Evolutionary conservation across 768 basidiomycete genomes (phyloP).

Genomic region (Trametes maxima): DNA sequence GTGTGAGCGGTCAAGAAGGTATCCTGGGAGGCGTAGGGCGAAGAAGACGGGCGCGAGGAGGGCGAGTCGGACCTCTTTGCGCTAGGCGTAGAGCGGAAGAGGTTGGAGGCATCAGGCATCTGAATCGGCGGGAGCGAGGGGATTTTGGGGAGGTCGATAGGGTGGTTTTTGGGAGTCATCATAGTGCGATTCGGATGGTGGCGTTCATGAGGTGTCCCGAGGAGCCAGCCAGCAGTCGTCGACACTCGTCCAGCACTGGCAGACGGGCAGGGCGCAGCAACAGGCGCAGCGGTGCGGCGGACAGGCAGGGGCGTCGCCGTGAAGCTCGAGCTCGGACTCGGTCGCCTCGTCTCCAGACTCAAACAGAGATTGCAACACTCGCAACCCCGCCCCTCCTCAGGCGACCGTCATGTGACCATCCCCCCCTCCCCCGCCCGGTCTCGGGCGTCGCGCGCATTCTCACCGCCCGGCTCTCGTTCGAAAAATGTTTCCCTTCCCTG

Average conservation of each 20-base stretch:
- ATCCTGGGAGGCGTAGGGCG: constrained; percentile 27
- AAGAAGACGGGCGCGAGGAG: constrained; percentile 45
- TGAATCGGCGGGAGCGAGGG: constrained; percentile 48
- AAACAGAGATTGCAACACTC: constrained; percentile 1
- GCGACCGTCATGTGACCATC: constrained; percentile 21
- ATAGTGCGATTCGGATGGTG: constrained; percentile 11
- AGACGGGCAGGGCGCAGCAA: background rate
- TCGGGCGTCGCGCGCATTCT: background rate
- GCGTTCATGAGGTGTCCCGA: constrained; percentile 19
- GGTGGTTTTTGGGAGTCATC: constrained; percentile 33
- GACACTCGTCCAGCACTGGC: constrained; percentile 5
- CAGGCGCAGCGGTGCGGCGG: constrained; percentile 1
- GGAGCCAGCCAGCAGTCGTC: constrained; percentile 5
- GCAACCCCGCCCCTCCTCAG: constrained; percentile 11
- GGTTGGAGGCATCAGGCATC: constrained; percentile 39
- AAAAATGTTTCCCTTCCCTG: no score
- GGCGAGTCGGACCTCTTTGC: constrained; percentile 41
- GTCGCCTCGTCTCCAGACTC: constrained; percentile 19
- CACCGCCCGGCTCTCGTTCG: background rate
- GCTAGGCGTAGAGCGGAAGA: constrained; percentile 28
- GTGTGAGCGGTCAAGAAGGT: constrained; percentile 33
- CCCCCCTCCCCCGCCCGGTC: background rate
- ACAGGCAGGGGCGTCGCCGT: constrained; percentile 1
- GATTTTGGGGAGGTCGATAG: constrained; percentile 38
- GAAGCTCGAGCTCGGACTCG: background rate